Evolutionary conservation across 139 green algal genomes (phyloP), one percentile per base, ranked within the genome.

Genomic region (Protoeuglena noctilucae): DNA sequence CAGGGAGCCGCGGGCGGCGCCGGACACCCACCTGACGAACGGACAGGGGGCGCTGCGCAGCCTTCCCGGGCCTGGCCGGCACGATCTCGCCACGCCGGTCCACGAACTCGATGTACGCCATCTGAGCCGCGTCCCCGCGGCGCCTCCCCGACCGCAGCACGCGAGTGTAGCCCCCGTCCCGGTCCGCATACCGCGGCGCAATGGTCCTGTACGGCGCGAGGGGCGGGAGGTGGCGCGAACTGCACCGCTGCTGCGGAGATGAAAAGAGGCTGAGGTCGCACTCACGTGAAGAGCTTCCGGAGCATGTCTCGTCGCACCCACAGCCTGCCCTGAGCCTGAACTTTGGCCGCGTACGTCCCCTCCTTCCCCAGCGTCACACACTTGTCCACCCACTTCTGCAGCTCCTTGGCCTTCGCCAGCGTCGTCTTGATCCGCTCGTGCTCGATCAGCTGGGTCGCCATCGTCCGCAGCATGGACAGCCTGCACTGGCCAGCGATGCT

Each of bases 361-460:
- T 81, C 62, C 52, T 95, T 95, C 16, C 72, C 86, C 1, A 83
- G 72, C 3, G 82, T 88, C 46, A 95, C 68, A 22, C 85, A 56
- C 17, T 79, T 50, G 57, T 95, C 86, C 40, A 83, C 81, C 43
- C 87, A 57, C n/a, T 74, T 75, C 31, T 76, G 70, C 40, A 95
- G 70, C 50, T 84, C 78, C 45, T 89, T 88, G 3, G 86, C 86
- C 34, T 86, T 88, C 1, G 75, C 54, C 26, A 95, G 48, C 0
- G 88, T 96, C 1, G 88, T 96, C 31, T 93, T 66, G 39, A 96
- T 93, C 4, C 88, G 65, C 66, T 94, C 87, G 57, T 96, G 83
- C 49, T 84, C 45, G 1, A 96, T 69, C 45, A 96, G 67, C 68
- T 96, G 89, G 0, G 85, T 83, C 22, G 93, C 87, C 81, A 95